Evolutionary conservation across 2,329 filamentous ascomycete species (phyloP).

Genomic region (Colletotrichum coccodes): DNA sequence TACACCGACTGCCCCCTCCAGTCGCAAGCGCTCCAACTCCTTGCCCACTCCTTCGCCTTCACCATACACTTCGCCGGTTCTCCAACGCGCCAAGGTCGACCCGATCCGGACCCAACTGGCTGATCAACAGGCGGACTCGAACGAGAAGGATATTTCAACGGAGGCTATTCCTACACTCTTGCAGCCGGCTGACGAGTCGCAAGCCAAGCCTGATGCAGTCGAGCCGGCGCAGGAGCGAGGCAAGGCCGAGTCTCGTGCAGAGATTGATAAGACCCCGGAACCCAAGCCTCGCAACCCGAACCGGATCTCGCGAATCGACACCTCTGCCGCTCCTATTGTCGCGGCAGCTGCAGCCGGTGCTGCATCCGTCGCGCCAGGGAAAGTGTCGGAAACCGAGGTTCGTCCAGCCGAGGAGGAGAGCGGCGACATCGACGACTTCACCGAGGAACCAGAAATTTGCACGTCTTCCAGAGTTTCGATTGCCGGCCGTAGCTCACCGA

Average conservation of each 20-base stretch:
- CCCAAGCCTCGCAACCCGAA: conserved; percentile 31
- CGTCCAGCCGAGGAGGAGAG: conserved; percentile 52
- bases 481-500: conserved; percentile 60
- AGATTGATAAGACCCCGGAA: conserved; percentile 15
- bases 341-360: conserved; percentile 6
- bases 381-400: neutral
- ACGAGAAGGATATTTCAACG: conserved; percentile 28
- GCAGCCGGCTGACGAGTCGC: neutral
- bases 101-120: neutral
- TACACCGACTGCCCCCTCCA: conserved; percentile 44
- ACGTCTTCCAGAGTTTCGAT: conserved; percentile 67
- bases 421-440: conserved; percentile 58
- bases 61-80: conserved; percentile 35
- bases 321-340: conserved; percentile 1
- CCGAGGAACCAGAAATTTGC: conserved; percentile 65
- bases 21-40: conserved; percentile 59
- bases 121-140: neutral
- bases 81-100: conserved; percentile 28
- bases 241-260: neutral
- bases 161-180: conserved; percentile 11
- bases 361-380: neutral
- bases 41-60: conserved; percentile 52
- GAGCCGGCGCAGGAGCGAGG: neutral
- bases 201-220: neutral
- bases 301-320: conserved; percentile 16